Evolutionary conservation across 1,139 yeast species (phyloP).

Genomic region (Taphrina deformans): DNA sequence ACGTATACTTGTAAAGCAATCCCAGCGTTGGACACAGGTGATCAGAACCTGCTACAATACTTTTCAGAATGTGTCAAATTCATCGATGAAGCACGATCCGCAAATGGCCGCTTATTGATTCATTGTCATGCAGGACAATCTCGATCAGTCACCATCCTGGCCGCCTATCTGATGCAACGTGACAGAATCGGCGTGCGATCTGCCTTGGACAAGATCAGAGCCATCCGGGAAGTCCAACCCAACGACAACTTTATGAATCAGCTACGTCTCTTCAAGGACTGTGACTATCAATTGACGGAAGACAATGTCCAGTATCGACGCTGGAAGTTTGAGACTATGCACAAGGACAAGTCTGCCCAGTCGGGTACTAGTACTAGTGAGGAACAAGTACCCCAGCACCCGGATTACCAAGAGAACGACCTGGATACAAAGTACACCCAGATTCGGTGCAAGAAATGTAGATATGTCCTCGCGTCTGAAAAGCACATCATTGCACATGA

Average conservation of each 20-base stretch:
- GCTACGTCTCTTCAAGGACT: constrained; percentile 58
- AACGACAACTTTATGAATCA: constrained; percentile 76
- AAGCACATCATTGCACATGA: constrained; percentile 41
- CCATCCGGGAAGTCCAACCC: constrained; percentile 68
- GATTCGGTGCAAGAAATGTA: constrained; percentile 45
- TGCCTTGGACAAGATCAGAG: constrained; percentile 68
- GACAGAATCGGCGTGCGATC: constrained; percentile 60
- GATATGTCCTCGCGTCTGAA: constrained; percentile 42
- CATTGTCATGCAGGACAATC: constrained; percentile 72
- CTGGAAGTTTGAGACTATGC: constrained; percentile 46
- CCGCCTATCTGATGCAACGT: constrained; percentile 78
- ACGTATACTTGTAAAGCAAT: not conserved
- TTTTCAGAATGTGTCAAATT: constrained; percentile 63
- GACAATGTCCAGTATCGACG: constrained; percentile 54
- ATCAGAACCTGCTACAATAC: constrained; percentile 60
- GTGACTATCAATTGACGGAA: constrained; percentile 50
- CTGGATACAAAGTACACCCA: constrained; percentile 15
- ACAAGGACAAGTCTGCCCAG: not conserved
- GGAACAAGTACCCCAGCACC: not conserved
- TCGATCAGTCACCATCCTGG: constrained; percentile 68
- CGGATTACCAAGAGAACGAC: constrained; percentile 10
- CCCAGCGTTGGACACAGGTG: constrained; percentile 19
- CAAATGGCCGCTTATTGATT: constrained; percentile 45
- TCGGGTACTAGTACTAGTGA: not conserved
- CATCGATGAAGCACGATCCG: constrained; percentile 61